phyloP scores from a whole-genome alignment of 1,139 yeast species.

The Scheffersomyces quercinus region DNA sequence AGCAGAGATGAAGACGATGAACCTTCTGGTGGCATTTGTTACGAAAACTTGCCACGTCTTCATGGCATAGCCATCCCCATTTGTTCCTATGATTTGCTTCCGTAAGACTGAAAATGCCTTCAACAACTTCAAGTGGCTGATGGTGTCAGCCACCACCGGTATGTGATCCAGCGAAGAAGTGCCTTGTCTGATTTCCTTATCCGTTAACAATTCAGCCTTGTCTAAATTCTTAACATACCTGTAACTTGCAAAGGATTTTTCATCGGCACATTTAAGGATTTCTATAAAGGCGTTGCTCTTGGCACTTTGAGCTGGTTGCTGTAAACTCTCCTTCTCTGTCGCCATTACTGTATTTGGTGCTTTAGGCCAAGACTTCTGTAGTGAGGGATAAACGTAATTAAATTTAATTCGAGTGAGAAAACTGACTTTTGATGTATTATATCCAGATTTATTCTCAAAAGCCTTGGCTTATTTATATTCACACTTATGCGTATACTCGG shows the following conservation, averaged over 20 bases:
- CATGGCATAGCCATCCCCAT: background rate
- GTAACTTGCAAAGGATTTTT: background rate
- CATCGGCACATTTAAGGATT: background rate
- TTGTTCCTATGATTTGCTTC: conserved; percentile 8
- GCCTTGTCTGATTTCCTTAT: too few relatives aligned
- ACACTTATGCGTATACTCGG: too few relatives aligned
- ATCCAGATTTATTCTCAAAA: too few relatives aligned
- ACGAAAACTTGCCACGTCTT: conserved; percentile 33
- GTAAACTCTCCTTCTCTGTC: too few relatives aligned
- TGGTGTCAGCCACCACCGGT: conserved; percentile 11
- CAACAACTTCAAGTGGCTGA: conserved; percentile 34
- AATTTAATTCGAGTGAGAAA: too few relatives aligned
- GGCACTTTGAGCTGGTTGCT: too few relatives aligned
- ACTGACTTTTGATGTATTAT: too few relatives aligned
- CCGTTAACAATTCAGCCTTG: too few relatives aligned
- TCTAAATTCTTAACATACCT: background rate
- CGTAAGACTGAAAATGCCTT: conserved; percentile 28
- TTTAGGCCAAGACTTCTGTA: too few relatives aligned
- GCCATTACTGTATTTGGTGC: too few relatives aligned
- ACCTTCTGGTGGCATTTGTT: conserved; percentile 30
- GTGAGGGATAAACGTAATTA: too few relatives aligned
- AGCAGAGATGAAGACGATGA: conserved; percentile 26
- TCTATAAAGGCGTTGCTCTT: background rate
- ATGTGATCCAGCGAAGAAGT: conserved; percentile 3
- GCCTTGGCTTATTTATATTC: too few relatives aligned